Base-by-base conservation (phyloP, 2,329 filamentous ascomycete species). In the Fusarium mexicanum region DNA sequence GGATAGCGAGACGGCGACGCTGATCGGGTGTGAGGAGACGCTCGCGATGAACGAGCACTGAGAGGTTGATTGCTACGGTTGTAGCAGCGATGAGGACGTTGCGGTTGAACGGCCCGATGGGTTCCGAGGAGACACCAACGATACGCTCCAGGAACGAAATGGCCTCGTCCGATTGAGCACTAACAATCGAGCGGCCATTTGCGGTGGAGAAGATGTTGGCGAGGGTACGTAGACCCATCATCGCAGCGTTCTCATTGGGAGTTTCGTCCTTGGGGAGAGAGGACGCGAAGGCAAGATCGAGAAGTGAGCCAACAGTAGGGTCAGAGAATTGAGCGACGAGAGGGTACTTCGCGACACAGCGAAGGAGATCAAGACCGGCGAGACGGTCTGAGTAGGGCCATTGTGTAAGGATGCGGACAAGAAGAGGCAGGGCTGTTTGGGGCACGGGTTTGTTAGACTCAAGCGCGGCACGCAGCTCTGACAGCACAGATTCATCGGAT, bases 341-440 rank as follows among this genome's bases (percentile, higher is more conserved):
- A 1, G 93, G 89, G 10, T 90, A 90, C 2, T 91, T 90, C 4
- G 93, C 92, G 35, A 96, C 86, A 55, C 97, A 91, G n/a, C 96
- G 93, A 10, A 98, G 87, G 3, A 98, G 86, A 81, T 98, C 96
- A 2, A 99, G 88, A 18, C 91, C 94, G 1, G 96, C 93, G 0
- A 99, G 87, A 51, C 95, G 92, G 75, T 94, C 93, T 18, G 91
- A 87, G 61, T 92, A 91, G 6, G 95, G 93, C 96, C 96, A 99
- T 38, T 87, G 82, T 0, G 93, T 94, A 24, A 91, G 89, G 61
- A 97, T 88, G 77, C 91, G 94, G 66, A 94, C 84, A 11, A 95
- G 86, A 0, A 94, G 84, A 29, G 91, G 85, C 7, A 96, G 82
- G 2, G 90, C 88, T 24, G 85, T 80, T 12, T 87, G 81, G 12